Conservation (phyloP, 148 eudicot genomes). For the Rhododendron ferrugineum region DNA sequence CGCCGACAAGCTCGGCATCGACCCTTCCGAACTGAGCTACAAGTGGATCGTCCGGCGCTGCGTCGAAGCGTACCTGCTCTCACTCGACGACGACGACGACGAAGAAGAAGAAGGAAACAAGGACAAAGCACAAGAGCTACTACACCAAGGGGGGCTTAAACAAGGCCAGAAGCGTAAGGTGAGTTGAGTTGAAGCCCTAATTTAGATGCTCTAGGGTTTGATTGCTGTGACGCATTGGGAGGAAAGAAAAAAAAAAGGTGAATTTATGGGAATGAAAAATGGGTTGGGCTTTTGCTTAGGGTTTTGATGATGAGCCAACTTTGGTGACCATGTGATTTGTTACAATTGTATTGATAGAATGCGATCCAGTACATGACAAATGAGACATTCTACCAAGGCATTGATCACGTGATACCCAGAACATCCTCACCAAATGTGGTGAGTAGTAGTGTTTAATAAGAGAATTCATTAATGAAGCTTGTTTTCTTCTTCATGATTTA, state of each 20-base stretch:
- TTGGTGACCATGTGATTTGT: no score
- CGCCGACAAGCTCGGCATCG: conserved; percentile 24
- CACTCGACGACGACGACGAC: conserved; percentile 6
- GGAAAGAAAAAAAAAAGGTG: background rate
- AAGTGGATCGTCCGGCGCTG: conserved; percentile 28
- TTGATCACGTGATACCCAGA: no score
- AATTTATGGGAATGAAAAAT: background rate
- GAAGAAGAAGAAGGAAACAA: background rate
- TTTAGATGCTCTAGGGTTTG: background rate
- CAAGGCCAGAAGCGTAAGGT: conserved; percentile 17
- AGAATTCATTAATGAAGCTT: no score
- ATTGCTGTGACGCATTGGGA: background rate
- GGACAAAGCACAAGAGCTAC: background rate
- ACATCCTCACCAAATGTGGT: no score
- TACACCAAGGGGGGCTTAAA: background rate
- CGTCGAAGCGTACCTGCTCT: conserved; percentile 30
- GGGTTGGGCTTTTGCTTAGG: background rate
- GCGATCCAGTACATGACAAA: no score
- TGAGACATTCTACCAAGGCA: no score
- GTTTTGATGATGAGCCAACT: background rate
- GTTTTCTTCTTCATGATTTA: no score
- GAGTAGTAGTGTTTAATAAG: no score
- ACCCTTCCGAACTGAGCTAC: conserved; percentile 24
- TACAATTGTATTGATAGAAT: no score
- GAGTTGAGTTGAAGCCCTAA: background rate